Conservation (phyloP, 2,329 filamentous ascomycete genomes). For the Amylocarpus encephaloides region DNA sequence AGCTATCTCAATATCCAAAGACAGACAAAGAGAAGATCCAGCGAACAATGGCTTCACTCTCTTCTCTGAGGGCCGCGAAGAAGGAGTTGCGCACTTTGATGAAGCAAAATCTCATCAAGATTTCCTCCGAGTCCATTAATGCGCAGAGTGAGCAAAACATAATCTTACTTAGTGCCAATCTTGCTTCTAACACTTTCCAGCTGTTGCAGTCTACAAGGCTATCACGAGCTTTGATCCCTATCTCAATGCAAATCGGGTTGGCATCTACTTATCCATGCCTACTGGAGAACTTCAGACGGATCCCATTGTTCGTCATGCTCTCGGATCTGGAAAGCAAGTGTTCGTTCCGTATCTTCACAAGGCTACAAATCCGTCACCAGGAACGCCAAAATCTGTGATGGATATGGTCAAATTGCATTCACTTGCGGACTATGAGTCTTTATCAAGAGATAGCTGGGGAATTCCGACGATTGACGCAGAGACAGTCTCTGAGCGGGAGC, state of each 20-base stretch:
- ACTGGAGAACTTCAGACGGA: constrained; percentile 78
- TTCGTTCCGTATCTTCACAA: constrained; percentile 87
- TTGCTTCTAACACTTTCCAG: constrained; percentile 38
- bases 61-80: constrained; percentile 60
- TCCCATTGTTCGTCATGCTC: constrained; percentile 72
- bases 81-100: constrained; percentile 67
- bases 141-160: constrained; percentile 58
- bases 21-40: not conserved
- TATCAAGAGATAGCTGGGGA: constrained; percentile 80
- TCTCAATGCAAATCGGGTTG: constrained; percentile 65
- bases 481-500: constrained; percentile 60
- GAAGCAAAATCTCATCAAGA: constrained; percentile 54
- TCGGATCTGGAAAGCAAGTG: constrained; percentile 72
- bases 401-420: constrained; percentile 82
- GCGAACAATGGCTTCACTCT: constrained; percentile 18
- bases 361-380: constrained; percentile 33
- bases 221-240: constrained; percentile 69
- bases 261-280: constrained; percentile 92
- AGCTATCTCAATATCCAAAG: not conserved
- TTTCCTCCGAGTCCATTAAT: constrained; percentile 56
- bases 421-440: constrained; percentile 68
- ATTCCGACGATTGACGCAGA: constrained; percentile 76
- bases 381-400: constrained; percentile 66
- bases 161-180: not conserved
- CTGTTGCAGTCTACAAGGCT: constrained; percentile 55